phyloP scores from a whole-genome alignment of 2,329 filamentous ascomycete genomes.

The Aspergillus terreus region DNA sequence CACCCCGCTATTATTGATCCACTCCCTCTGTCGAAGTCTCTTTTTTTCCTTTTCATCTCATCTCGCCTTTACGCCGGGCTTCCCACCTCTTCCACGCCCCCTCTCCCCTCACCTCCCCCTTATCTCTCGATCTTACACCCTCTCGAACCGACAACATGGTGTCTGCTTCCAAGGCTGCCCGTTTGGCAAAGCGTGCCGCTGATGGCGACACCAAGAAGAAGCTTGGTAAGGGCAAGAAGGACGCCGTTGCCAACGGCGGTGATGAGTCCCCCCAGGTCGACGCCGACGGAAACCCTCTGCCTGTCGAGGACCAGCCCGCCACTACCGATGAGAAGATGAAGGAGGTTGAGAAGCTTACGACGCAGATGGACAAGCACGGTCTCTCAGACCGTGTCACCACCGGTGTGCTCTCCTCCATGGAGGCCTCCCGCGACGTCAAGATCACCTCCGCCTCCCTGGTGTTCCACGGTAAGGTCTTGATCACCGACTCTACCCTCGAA shows the following conservation, averaged over 20 bases:
- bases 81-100: slow-evolving; percentile 17
- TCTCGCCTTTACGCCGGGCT: slow-evolving; percentile 15
- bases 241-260: slow-evolving; percentile 37
- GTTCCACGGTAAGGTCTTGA: slow-evolving; percentile 95
- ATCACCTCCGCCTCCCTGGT: slow-evolving; percentile 90
- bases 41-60: slow-evolving; percentile 22
- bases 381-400: slow-evolving; percentile 97
- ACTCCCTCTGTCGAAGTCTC: slow-evolving; percentile 26
- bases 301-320: slow-evolving; percentile 60
- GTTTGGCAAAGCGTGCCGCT: slow-evolving; percentile 62
- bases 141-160: slow-evolving; percentile 50
- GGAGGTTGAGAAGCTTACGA: slow-evolving; percentile 78
- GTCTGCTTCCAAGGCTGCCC: slow-evolving; percentile 66
- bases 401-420: slow-evolving; percentile 84
- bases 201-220: slow-evolving; percentile 68
- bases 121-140: slow-evolving; percentile 13
- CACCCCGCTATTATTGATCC: slow-evolving; percentile 31
- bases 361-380: slow-evolving; percentile 94
- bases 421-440: slow-evolving; percentile 89
- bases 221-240: slow-evolving; percentile 61
- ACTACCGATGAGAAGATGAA: slow-evolving; percentile 70
- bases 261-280: slow-evolving; percentile 65
- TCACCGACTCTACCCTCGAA: slow-evolving; percentile 91
- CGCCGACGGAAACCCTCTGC: slow-evolving; percentile 49
- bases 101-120: slow-evolving; percentile 7